Base-by-base conservation (phyloP, 371 early-diverging fungal species). In the Modicella reniformis region DNA sequence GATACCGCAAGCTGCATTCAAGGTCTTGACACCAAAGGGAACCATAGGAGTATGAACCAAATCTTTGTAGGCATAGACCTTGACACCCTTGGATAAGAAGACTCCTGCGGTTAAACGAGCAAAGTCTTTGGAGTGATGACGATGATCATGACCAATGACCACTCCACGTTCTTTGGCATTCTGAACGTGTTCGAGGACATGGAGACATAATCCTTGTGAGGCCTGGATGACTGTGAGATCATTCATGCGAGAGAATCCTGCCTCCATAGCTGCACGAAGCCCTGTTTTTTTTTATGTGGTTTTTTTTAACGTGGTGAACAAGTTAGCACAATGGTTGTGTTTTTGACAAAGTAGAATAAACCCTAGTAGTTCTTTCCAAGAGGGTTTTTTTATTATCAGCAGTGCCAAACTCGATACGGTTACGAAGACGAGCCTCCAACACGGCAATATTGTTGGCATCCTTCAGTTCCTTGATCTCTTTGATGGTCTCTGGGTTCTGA, bases 111-210 rank as follows among this genome's bases (percentile, higher is more conserved):
- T 92, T 52, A 96, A 80, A 25, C 82, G 87, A 33, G 96, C 96
- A 86, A 97, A 98, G 50, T 83, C 83, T 10, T 79, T 75, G 12
- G 97, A 96, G 74, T 95, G 89, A 75, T 95, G 91, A 17, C 98
- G 91, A 81, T 97, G 97, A 83, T 98, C 98, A 75, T 96, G 92
- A 25, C 97, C 98, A 64, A 98, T 85, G n/a, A 98, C 97, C 19
- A 97, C 89, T 59, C 96, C 96, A 60, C 88, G 85, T 29, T 67
- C 62, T 60, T 73, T 80, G 23, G 92, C 91, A 40, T 86, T 67
- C 41, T 80, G 61, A 4, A 92, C 86, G 19, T 71, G 70, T 33
- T 88, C 82, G 25, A 88, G 77, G 17, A 90, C 83, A 70, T 92
- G 88, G 13, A 81, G 72, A 44, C 87, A 87, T 55, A 91, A 80